phyloP scores from a whole-genome alignment of 306 rosid genomes.

The Cajanus cajan region DNA sequence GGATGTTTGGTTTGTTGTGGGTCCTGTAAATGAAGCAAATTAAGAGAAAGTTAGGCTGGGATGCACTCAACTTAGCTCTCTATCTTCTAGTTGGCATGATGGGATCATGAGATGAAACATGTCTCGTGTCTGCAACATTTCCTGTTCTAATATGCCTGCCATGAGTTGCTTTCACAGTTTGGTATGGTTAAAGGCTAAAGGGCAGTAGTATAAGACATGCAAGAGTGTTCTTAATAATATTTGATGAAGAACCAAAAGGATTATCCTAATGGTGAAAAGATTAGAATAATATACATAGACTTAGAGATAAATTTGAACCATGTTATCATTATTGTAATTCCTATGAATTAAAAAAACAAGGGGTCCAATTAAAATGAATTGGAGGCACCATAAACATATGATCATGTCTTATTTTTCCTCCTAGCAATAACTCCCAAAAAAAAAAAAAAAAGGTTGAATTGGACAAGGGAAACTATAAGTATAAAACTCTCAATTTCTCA shows the following conservation, averaged over 20 bases:
- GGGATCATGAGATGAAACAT: constrained; percentile 52
- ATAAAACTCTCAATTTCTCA: background rate
- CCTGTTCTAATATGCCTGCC: constrained; percentile 25
- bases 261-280: no score
- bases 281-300: no score
- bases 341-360: no score
- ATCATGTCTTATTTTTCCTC: background rate
- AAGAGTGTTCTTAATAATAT: constrained; percentile 2
- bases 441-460: background rate
- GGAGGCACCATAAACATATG: background rate
- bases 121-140: constrained; percentile 37
- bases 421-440: background rate
- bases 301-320: no score
- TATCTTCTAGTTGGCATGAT: constrained; percentile 39
- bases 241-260: no score
- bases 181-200: background rate
- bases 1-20: constrained; percentile 39
- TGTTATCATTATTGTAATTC: no score
- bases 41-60: constrained; percentile 45
- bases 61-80: constrained; percentile 34
- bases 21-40: constrained; percentile 35
- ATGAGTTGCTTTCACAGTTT: constrained; percentile 12
- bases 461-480: background rate
- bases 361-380: background rate
- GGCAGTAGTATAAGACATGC: background rate